These are phyloP conservation scores for Trichoderma sp. DNA, from an alignment of 2,329 filamentous ascomycete genomes.

Conservation along the genomic window DNA sequence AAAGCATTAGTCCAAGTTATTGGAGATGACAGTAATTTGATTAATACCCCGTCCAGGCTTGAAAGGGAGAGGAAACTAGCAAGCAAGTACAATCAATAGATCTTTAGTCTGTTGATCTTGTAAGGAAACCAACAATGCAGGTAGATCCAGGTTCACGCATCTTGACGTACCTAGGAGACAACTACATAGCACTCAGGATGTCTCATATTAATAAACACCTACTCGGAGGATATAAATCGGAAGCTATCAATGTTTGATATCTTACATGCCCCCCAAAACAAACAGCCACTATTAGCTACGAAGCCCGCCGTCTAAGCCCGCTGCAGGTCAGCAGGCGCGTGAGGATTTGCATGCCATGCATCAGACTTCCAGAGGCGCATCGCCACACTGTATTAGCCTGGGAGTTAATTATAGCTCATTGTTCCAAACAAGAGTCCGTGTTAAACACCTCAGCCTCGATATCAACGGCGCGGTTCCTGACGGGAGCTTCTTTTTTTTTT, in stretches of 20 bases:
- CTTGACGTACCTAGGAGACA: not conserved
- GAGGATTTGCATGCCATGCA: not conserved
- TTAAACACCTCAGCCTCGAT: conserved; percentile 9
- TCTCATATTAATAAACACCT: not conserved
- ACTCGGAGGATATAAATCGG: not conserved
- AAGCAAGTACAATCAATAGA: not conserved
- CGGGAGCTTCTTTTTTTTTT: not conserved
- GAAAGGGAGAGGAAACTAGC: not conserved
- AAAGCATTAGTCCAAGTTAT: not conserved
- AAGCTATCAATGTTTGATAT: not conserved
- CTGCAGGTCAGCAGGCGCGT: not conserved
- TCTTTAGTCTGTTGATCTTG: not conserved
- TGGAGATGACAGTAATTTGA: not conserved
- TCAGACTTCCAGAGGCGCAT: not conserved
- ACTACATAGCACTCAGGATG: not conserved
- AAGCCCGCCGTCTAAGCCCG: not conserved
- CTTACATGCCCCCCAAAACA: not conserved
- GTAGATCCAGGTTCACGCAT: not conserved
- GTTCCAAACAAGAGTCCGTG: conserved; percentile 1
- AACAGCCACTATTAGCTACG: not conserved
- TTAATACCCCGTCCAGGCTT: not conserved
- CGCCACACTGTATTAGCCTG: conserved; percentile 15
- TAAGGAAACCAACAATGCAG: not conserved
- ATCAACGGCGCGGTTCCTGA: conserved; percentile 4
- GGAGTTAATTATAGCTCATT: conserved; percentile 17